phyloP scores from a whole-genome alignment of 108 stramenopile species.

The Aureococcus anophagefferens region DNA sequence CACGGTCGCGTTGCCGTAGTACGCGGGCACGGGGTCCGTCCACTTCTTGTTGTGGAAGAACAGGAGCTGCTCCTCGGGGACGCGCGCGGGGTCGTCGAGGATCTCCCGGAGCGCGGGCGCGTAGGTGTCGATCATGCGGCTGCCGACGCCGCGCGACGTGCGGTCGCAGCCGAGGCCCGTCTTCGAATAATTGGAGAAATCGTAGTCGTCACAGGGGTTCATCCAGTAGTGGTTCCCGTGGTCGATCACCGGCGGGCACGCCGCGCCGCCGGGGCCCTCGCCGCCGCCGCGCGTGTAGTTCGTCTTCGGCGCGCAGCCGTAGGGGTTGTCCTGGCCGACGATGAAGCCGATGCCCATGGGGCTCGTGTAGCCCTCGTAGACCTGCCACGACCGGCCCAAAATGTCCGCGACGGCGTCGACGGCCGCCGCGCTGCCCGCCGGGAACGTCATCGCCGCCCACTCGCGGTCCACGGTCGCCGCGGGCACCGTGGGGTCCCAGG shows the following conservation, averaged over 20 bases:
- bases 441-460: neutral
- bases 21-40: neutral
- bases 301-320: too few species aligned
- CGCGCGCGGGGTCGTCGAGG: neutral
- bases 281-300: too few species aligned
- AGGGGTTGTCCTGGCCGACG: neutral
- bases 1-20: too few species aligned
- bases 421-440: neutral
- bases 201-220: neutral
- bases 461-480: too few species aligned
- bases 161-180: neutral
- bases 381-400: neutral
- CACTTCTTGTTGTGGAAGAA: neutral
- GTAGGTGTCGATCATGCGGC: neutral
- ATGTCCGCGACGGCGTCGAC: neutral
- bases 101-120: neutral
- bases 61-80: neutral
- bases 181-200: neutral
- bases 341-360: neutral
- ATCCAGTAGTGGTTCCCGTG: neutral
- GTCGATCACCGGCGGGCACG: neutral
- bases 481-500: too few species aligned
- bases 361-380: constrained; percentile 1
- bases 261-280: neutral
- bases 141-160: neutral